Evolutionary conservation across 2,329 filamentous ascomycete genomes (phyloP).

Genomic region (Diplodia seriata): DNA sequence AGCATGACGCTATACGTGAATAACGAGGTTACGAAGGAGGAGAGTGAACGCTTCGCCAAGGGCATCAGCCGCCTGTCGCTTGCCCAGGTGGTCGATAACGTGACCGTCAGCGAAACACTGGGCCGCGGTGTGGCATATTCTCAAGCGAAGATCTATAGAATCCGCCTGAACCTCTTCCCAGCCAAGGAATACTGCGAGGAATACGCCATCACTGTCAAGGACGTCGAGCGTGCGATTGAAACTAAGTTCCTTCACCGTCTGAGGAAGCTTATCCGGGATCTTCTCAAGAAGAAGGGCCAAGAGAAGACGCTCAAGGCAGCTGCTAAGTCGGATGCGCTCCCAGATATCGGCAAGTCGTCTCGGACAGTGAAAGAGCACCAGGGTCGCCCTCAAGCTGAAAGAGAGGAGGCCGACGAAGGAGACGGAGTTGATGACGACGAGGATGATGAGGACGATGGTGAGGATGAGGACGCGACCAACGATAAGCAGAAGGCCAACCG

Average conservation of each 20-base stretch:
- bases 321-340: conserved; percentile 67
- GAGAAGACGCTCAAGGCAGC: conserved; percentile 62
- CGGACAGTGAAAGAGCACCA: conserved; percentile 59
- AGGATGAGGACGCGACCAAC: conserved; percentile 71
- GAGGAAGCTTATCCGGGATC: conserved; percentile 72
- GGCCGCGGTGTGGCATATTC: conserved; percentile 72
- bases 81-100: conserved; percentile 81
- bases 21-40: conserved; percentile 70
- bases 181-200: conserved; percentile 81
- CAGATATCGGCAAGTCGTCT: conserved; percentile 73
- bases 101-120: conserved; percentile 79
- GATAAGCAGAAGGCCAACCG: conserved; percentile 79
- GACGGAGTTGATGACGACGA: conserved; percentile 63
- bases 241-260: conserved; percentile 77
- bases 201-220: conserved; percentile 80
- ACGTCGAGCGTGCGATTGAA: conserved; percentile 83
- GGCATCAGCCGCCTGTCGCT: conserved; percentile 86
- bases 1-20: conserved; percentile 85
- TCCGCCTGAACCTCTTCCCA: conserved; percentile 84
- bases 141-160: conserved; percentile 83
- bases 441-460: conserved; percentile 80
- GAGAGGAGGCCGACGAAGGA: conserved; percentile 61
- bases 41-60: conserved; percentile 85
- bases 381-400: conserved; percentile 56
- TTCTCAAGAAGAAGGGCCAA: conserved; percentile 78